phyloP scores from a whole-genome alignment of 139 green algal species.

The Tetradesmus obliquus region DNA sequence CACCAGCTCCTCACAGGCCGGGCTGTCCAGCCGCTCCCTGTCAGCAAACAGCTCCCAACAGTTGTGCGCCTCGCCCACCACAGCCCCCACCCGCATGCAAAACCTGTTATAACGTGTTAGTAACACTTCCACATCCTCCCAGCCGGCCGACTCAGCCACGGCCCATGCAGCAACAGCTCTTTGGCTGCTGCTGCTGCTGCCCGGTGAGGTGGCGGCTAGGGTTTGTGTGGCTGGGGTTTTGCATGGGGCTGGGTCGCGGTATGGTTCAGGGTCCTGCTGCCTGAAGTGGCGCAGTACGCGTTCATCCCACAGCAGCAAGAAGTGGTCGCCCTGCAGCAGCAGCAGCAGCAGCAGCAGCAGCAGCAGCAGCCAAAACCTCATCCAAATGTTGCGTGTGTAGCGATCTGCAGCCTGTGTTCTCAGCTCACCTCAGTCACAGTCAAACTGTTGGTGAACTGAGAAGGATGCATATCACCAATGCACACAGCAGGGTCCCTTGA shows the following conservation, averaged over 20 bases:
- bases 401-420: no score
- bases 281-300: not conserved
- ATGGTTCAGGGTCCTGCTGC: not conserved
- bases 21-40: not conserved
- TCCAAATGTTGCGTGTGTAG: no score
- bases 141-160: not conserved
- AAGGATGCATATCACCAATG: no score
- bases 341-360: not conserved
- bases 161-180: not conserved
- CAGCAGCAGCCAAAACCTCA: no score
- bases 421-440: no score
- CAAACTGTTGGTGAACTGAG: no score
- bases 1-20: not conserved
- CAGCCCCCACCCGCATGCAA: not conserved
- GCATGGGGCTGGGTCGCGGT: not conserved
- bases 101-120: constrained; percentile 21
- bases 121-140: not conserved
- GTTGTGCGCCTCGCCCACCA: constrained; percentile 25
- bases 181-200: constrained; percentile 7
- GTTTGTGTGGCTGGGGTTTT: not conserved
- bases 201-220: not conserved
- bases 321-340: not conserved
- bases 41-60: constrained; percentile 18
- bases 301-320: constrained; percentile 27
- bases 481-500: no score